A percentile compares a stretch with the other conserved stretches of the same genome.
Evolutionary conservation across 2,329 filamentous ascomycete genomes (phyloP).

Genomic region (Daldinia eschscholtzii): DNA sequence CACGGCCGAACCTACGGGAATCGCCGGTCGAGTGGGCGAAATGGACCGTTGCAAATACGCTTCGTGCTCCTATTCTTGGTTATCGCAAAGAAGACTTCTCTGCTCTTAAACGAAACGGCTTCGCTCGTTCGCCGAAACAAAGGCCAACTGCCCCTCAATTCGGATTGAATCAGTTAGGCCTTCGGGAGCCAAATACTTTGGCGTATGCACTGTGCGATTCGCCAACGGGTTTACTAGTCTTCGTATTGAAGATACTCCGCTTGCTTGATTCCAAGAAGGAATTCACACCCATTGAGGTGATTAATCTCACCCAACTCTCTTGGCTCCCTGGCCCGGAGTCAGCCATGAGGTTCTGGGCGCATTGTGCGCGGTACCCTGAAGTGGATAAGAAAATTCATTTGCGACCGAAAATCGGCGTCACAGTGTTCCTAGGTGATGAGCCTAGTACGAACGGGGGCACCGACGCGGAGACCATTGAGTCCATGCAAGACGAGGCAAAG

Average conservation of each 20-base stretch:
- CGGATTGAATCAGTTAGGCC: slow-evolving; percentile 50
- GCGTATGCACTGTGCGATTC: slow-evolving; percentile 73
- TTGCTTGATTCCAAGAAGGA: slow-evolving; percentile 56
- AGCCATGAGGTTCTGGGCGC: slow-evolving; percentile 68
- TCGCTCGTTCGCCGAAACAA: slow-evolving; percentile 37
- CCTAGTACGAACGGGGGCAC: slow-evolving; percentile 30
- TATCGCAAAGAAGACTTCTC: slow-evolving; percentile 67
- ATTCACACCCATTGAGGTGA: slow-evolving; percentile 65
- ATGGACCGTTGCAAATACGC: slow-evolving; percentile 66
- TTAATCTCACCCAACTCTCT: slow-evolving; percentile 71
- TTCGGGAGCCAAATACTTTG: slow-evolving; percentile 66
- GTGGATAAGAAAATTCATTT: slow-evolving; percentile 39
- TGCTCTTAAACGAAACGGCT: slow-evolving; percentile 53
- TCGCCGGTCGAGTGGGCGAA: slow-evolving; percentile 65
- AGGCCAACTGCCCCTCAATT: slow-evolving; percentile 42
- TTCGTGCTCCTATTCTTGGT: slow-evolving; percentile 65
- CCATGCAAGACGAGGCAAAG: slow-evolving; percentile 22
- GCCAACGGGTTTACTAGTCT: slow-evolving; percentile 68
- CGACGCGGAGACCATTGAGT: slow-evolving; percentile 42
- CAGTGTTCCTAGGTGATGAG: slow-evolving; percentile 60
- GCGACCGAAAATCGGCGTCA: slow-evolving; percentile 61
- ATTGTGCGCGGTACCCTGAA: slow-evolving; percentile 56
- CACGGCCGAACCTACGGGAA: slow-evolving; percentile 60
- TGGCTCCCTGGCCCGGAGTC: slow-evolving; percentile 77
- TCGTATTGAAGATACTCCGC: slow-evolving; percentile 63